Percentiles rank a stretch among this genome's conserved stretches.
Conservation (phyloP, 441 rosid species). For the Omphalea diandra region DNA sequence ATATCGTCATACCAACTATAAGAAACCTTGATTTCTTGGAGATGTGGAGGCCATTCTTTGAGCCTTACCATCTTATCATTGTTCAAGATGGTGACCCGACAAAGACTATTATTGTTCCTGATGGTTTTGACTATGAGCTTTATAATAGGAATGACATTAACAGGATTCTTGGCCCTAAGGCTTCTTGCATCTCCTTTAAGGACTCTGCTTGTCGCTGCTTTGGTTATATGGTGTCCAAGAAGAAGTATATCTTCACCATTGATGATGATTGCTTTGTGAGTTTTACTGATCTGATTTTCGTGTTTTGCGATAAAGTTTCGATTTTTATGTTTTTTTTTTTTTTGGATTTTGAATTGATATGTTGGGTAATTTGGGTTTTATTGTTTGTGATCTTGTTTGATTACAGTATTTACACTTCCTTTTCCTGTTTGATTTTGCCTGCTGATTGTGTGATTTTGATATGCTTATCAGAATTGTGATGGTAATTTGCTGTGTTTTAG, state of each 20-base stretch:
- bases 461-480: background rate
- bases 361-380: background rate
- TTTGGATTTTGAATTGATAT: background rate
- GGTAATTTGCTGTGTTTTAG: background rate
- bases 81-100: constrained; percentile 96
- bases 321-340: constrained; percentile 8
- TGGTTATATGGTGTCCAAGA: constrained; percentile 93
- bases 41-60: constrained; percentile 95
- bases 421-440: background rate
- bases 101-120: constrained; percentile 76
- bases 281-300: constrained; percentile 10
- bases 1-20: constrained; percentile 85
- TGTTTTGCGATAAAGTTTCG: too few species aligned
- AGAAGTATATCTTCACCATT: constrained; percentile 92
- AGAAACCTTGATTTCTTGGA: constrained; percentile 93
- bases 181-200: constrained; percentile 92
- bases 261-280: constrained; percentile 98
- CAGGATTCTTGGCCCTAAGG: constrained; percentile 84
- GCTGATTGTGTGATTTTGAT: background rate
- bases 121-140: constrained; percentile 88
- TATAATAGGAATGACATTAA: constrained; percentile 87
- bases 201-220: constrained; percentile 98
- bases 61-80: constrained; percentile 92
- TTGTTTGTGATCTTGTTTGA: constrained; percentile 6
- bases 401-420: background rate